Evolutionary conservation across 108 stramenopile genomes (phyloP).

Genomic region (Asterionellopsis glacialis): DNA sequence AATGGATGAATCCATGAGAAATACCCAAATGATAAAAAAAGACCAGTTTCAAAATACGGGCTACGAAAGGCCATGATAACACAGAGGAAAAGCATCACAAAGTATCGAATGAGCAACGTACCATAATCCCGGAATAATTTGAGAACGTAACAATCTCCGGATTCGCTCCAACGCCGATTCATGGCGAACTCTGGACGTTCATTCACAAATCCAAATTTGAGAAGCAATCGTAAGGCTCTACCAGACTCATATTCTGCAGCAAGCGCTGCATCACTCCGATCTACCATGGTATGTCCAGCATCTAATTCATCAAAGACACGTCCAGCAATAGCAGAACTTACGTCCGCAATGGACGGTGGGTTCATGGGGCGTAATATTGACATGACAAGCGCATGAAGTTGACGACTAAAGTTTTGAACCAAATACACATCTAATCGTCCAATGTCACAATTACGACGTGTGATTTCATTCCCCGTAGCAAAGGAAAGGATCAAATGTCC

Average conservation of each 20-base stretch:
- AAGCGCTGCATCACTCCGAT: conserved; percentile 56
- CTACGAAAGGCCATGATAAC: background rate
- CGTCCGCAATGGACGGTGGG: conserved; percentile 53
- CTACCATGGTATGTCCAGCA: conserved; percentile 35
- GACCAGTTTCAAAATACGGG: background rate
- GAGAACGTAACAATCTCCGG: conserved; percentile 85
- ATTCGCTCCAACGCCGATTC: conserved; percentile 84
- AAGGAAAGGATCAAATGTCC: conserved; percentile 82
- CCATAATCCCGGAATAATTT: conserved; percentile 92
- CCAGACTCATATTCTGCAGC: conserved; percentile 84
- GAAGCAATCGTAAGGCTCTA: conserved; percentile 70
- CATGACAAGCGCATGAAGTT: conserved; percentile 60
- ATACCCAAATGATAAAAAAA: background rate
- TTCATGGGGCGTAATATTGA: conserved; percentile 45
- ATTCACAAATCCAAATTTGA: conserved; percentile 88
- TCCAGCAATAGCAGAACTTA: conserved; percentile 48
- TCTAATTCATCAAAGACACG: conserved; percentile 66
- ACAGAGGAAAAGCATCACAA: background rate
- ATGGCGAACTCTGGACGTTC: conserved; percentile 90
- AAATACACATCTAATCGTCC: conserved; percentile 48
- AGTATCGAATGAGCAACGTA: conserved; percentile 33
- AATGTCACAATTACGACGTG: conserved; percentile 25
- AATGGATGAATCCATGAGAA: background rate
- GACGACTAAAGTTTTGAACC: conserved; percentile 73
- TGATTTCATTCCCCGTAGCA: conserved; percentile 71